A percentile compares a stretch with the other conserved stretches of the same genome.
Evolutionary conservation across 805 yeast species (phyloP).

Genomic region (Candida sithepensis): DNA sequence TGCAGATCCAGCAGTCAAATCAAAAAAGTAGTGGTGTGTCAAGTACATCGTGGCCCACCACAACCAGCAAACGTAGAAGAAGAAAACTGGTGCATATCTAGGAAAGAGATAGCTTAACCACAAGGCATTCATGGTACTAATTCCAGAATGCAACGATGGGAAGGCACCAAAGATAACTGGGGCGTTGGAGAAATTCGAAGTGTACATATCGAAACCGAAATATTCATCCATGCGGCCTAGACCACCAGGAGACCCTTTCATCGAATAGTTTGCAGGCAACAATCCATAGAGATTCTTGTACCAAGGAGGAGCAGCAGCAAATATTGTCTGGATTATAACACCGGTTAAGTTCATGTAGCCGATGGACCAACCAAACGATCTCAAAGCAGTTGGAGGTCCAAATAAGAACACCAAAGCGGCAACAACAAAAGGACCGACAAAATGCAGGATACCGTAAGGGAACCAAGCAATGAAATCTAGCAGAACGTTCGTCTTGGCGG

Average conservation of each 20-base stretch:
- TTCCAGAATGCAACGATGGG: conserved; percentile 82
- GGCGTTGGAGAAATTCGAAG: conserved; percentile 73
- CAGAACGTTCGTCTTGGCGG: conserved; percentile 60
- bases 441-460: conserved; percentile 89
- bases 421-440: conserved; percentile 80
- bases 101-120: conserved; percentile 84
- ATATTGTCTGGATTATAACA: conserved; percentile 70
- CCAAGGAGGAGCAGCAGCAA: conserved; percentile 98
- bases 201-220: conserved; percentile 75
- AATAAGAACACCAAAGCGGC: conserved; percentile 75
- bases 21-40: conserved; percentile 93
- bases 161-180: conserved; percentile 84
- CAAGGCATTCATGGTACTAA: conserved; percentile 86
- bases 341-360: conserved; percentile 91
- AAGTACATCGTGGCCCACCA: conserved; percentile 99
- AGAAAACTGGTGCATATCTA: conserved; percentile 53
- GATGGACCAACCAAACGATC: conserved; percentile 85
- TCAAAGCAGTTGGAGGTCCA: conserved; percentile 84
- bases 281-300: conserved; percentile 77
- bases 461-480: conserved; percentile 90
- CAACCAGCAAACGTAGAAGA: conserved; percentile 80
- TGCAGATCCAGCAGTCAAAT: conserved; percentile 83
- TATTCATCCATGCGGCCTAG: conserved; percentile 77
- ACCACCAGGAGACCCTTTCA: conserved; percentile 94
- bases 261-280: conserved; percentile 81